phyloP scores from a whole-genome alignment of 1,284 basidiomycete genomes.

The Ceratobasidium theobromae region DNA sequence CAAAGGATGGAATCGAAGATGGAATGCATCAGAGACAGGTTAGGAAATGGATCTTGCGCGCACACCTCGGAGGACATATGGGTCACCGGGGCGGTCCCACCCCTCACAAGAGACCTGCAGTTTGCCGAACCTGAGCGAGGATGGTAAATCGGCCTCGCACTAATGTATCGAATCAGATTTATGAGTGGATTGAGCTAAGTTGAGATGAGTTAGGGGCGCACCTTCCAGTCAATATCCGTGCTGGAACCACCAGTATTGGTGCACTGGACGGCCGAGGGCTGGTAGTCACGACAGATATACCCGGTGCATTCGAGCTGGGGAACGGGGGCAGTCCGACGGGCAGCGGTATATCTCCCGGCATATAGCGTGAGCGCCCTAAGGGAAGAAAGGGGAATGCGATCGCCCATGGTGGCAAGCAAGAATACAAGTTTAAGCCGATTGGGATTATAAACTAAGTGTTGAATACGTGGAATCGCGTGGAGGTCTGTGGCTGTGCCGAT shows the following conservation, averaged over 20 bases:
- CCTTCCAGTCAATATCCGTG: slow-evolving; percentile 47
- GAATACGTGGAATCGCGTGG: too few relatives aligned
- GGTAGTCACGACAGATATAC: slow-evolving; percentile 45
- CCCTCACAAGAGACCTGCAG: slow-evolving; percentile 56
- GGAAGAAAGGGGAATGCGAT: slow-evolving; percentile 42
- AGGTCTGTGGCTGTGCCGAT: slow-evolving; percentile 12
- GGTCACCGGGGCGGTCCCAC: slow-evolving; percentile 49
- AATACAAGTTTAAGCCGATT: too few relatives aligned
- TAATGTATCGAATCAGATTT: not conserved
- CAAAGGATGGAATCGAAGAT: too few relatives aligned
- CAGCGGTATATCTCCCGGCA: slow-evolving; percentile 43
- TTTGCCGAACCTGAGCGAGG: slow-evolving; percentile 47
- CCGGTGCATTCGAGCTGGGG: slow-evolving; percentile 52
- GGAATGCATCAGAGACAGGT: not conserved
- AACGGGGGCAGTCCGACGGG: slow-evolving; percentile 46
- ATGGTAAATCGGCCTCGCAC: slow-evolving; percentile 54
- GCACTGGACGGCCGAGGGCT: slow-evolving; percentile 53
- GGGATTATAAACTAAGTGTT: too few relatives aligned
- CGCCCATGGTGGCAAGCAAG: too few relatives aligned
- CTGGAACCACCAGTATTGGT: slow-evolving; percentile 50
- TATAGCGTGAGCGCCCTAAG: slow-evolving; percentile 52
- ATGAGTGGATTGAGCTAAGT: not conserved
- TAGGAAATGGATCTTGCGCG: not conserved
- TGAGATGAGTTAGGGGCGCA: slow-evolving; percentile 16
- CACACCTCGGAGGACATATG: slow-evolving; percentile 50